Percentiles rank a stretch among this genome's conserved stretches.
phyloP scores from a whole-genome alignment of 345 rosid species.

The Brassica juncea region DNA sequence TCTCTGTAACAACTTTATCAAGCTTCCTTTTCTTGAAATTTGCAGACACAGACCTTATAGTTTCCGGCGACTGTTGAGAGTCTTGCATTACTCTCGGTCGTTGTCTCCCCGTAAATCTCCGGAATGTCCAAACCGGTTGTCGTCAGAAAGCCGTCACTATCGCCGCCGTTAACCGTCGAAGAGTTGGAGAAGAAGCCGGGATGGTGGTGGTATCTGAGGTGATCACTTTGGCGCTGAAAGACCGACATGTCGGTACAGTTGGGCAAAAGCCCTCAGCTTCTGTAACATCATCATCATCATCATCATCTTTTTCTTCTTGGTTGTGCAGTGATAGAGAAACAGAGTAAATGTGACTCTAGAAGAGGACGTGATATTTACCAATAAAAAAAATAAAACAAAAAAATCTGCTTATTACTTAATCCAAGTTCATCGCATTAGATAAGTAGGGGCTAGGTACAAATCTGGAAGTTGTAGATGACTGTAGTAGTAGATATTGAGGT shows the following conservation, averaged over 20 bases:
- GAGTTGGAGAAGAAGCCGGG: conserved; percentile 42
- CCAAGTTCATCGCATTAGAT: conserved; percentile 34
- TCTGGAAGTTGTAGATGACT: conserved; percentile 13
- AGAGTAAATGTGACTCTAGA: conserved; percentile 33
- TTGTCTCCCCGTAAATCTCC: conserved; percentile 31
- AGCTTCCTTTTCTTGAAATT: conserved; percentile 70
- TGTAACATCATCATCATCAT: conserved; percentile 15
- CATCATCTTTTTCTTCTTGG: conserved; percentile 15
- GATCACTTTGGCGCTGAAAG: conserved; percentile 62
- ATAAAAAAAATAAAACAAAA: not conserved
- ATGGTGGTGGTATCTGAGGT: conserved; percentile 44
- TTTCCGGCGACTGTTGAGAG: conserved; percentile 35
- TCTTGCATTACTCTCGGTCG: conserved; percentile 1
- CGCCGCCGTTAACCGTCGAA: conserved; percentile 18
- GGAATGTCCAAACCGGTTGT: conserved; percentile 34
- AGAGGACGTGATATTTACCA: conserved; percentile 32
- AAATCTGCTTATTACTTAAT: conserved; percentile 24
- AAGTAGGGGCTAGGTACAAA: conserved; percentile 5
- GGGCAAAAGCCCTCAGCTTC: conserved; percentile 18
- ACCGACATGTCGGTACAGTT: conserved; percentile 57
- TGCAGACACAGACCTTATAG: conserved; percentile 40
- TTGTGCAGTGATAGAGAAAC: conserved; percentile 21
- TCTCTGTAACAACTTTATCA: conserved; percentile 32
- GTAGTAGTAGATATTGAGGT: not conserved
- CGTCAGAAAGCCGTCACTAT: conserved; percentile 24